Base-by-base conservation (phyloP, 805 yeast genomes). In the Candida michaelii region DNA sequence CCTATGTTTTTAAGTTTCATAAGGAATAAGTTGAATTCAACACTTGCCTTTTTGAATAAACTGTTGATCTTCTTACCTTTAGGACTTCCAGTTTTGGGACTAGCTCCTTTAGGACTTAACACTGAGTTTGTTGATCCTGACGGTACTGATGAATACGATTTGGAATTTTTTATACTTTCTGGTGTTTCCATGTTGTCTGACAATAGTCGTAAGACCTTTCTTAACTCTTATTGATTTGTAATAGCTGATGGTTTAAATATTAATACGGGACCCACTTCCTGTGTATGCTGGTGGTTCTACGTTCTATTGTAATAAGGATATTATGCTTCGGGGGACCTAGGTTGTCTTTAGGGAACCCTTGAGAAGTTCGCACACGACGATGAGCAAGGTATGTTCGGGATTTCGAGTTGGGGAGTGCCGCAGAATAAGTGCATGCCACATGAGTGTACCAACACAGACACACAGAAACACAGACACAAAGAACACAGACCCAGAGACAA, bases 1-100 rank as follows among this genome's bases (percentile, higher is more conserved):
- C 82, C 71, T 0, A 79, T 46, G 6, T 67, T 54, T 43, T 66
- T 66, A 18, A 79, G 32, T 47, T 56, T 58, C 42, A 47, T 56
- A 43, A 46, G 59, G 46, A 53, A 70, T 48, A 39, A 59, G 46
- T 32, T 73, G 63, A 54, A 75, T 55, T 66, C 68, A 12, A 62
- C 43, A 1, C 74, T 62, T 7, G 77, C 52, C 40, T 63, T 69
- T 43, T 65, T 60, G 33, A 77, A 56, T 18, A 71, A 36, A 2
- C 42, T 17, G 14, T 31, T 36, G 19, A 34, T 33, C 23, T 27
- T 27, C 16, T 41, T 40, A 6, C 37, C 35, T 42, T 27, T 27
- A 17, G 31, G n/a, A n/a, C n/a, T n/a, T n/a, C n/a, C n/a, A n/a
- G n/a, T n/a, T n/a, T n/a, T n/a, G n/a, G n/a, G 44, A 30, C 15